phyloP scores from a whole-genome alignment of 352 stramenopile genomes.

The Globisporangium ultimum region DNA sequence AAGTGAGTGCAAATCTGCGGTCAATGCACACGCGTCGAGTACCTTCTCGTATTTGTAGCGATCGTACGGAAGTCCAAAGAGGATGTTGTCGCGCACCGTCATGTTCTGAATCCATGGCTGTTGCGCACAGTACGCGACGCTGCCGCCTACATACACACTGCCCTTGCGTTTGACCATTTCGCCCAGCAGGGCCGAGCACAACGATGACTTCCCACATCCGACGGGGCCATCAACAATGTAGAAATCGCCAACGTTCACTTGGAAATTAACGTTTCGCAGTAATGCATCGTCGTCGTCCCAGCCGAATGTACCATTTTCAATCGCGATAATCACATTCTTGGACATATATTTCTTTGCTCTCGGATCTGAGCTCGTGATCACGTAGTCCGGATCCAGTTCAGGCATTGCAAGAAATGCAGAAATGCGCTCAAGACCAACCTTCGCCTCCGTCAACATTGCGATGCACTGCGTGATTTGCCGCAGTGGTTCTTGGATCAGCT shows the following conservation, averaged over 20 bases:
- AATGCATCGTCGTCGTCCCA: too few relatives aligned
- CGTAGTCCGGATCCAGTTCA: slow-evolving; percentile 15
- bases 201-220: slow-evolving; percentile 89
- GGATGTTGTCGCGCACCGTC: slow-evolving; percentile 69
- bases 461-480: slow-evolving; percentile 17
- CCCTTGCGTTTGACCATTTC: slow-evolving; percentile 71
- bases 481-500: slow-evolving; percentile 68
- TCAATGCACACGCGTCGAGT: slow-evolving; percentile 52
- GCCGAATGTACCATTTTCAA: too few relatives aligned
- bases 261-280: slow-evolving; percentile 59
- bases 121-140: slow-evolving; percentile 79
- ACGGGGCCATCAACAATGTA: slow-evolving; percentile 88
- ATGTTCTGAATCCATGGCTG: background rate
- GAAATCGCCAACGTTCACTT: slow-evolving; percentile 69
- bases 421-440: slow-evolving; percentile 3
- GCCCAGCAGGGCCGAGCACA: slow-evolving; percentile 90
- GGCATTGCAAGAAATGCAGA: slow-evolving; percentile 43
- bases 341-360: too few relatives aligned
- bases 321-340: too few relatives aligned
- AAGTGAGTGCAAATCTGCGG: slow-evolving; percentile 51
- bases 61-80: slow-evolving; percentile 78
- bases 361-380: too few relatives aligned
- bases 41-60: slow-evolving; percentile 33
- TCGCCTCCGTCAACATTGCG: slow-evolving; percentile 1
- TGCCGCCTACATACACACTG: slow-evolving; percentile 19